These are phyloP conservation scores for Elsinoe arachidis DNA, from an alignment of 2,329 filamentous ascomycete species.

Conservation along the genomic window DNA sequence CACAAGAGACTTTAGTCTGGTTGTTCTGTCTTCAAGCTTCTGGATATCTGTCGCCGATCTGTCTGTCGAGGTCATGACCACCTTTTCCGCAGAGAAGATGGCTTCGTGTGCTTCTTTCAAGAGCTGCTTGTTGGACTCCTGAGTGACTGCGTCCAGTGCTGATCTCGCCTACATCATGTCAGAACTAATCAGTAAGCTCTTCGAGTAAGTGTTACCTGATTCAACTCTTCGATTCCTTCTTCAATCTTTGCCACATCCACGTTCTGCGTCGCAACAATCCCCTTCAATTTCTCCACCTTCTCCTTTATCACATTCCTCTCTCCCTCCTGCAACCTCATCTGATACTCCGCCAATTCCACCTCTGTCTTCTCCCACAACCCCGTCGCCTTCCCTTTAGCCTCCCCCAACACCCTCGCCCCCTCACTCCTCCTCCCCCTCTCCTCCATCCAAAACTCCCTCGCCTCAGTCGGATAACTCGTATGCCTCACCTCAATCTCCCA, in stretches of 20 bases:
- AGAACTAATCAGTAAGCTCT: not conserved
- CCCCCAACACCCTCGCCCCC: slow-evolving; percentile 14
- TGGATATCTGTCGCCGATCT: slow-evolving; percentile 18
- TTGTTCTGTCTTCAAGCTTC: slow-evolving; percentile 21
- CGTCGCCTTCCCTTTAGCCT: slow-evolving; percentile 19
- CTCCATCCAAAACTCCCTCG: slow-evolving; percentile 29
- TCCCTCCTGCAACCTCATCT: slow-evolving; percentile 22
- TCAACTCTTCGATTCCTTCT: slow-evolving; percentile 18
- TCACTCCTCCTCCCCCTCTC: slow-evolving; percentile 14
- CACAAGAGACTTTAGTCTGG: slow-evolving; percentile 24
- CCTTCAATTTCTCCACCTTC: slow-evolving; percentile 22
- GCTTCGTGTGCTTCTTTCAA: slow-evolving; percentile 28
- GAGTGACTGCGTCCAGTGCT: slow-evolving; percentile 21
- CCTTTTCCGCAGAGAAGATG: slow-evolving; percentile 29
- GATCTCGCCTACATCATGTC: slow-evolving; percentile 14
- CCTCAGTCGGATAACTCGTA: slow-evolving; percentile 30
- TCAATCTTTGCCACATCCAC: slow-evolving; percentile 20
- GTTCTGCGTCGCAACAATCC: slow-evolving; percentile 19
- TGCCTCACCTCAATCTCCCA: slow-evolving; percentile 32
- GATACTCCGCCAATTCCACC: slow-evolving; percentile 22
- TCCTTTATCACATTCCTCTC: slow-evolving; percentile 23
- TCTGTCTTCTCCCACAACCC: slow-evolving; percentile 22
- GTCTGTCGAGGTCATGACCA: slow-evolving; percentile 21
- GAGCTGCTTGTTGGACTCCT: slow-evolving; percentile 23
- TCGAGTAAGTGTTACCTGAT: slow-evolving; percentile 14